A percentile compares a stretch with the other conserved stretches of the same genome.
phyloP scores from a whole-genome alignment of 1,284 basidiomycete species.

The Anthracocystis panici-leucophaei region DNA sequence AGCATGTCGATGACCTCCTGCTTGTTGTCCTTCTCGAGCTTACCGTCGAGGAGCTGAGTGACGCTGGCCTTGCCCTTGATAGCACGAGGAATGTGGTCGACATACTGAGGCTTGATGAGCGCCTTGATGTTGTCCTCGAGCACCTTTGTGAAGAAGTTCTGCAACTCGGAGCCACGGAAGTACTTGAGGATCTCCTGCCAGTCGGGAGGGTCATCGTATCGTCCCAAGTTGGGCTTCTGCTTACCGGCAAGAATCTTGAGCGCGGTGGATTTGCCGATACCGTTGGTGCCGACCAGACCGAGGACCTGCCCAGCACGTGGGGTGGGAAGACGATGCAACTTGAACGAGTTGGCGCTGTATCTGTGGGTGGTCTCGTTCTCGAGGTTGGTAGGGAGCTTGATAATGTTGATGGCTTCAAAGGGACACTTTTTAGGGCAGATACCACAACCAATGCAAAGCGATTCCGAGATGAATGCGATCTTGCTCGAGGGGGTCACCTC shows the following conservation, averaged over 20 bases:
- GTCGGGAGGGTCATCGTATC: constrained; percentile 69
- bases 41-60: constrained; percentile 64
- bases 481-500: constrained; percentile 65
- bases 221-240: constrained; percentile 69
- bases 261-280: constrained; percentile 69
- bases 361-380: constrained; percentile 69
- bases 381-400: constrained; percentile 69
- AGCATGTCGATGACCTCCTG: constrained; percentile 61
- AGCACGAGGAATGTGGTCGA: constrained; percentile 69
- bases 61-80: constrained; percentile 66
- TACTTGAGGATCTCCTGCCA: constrained; percentile 69
- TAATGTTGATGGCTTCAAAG: constrained; percentile 70
- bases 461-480: constrained; percentile 68
- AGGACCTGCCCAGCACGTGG: constrained; percentile 68
- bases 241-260: constrained; percentile 69
- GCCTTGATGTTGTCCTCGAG: constrained; percentile 70
- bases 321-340: constrained; percentile 67
- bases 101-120: constrained; percentile 69
- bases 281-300: constrained; percentile 69
- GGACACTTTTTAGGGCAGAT: constrained; percentile 70
- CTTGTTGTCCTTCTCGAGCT: constrained; percentile 67
- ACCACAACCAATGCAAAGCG: constrained; percentile 69
- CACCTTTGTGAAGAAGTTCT: constrained; percentile 70
- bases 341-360: constrained; percentile 70
- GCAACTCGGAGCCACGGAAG: constrained; percentile 69